These are phyloP conservation scores for Chaetomiaceae sp. DNA, from an alignment of 2,329 filamentous ascomycete genomes.

Conservation along the genomic window DNA sequence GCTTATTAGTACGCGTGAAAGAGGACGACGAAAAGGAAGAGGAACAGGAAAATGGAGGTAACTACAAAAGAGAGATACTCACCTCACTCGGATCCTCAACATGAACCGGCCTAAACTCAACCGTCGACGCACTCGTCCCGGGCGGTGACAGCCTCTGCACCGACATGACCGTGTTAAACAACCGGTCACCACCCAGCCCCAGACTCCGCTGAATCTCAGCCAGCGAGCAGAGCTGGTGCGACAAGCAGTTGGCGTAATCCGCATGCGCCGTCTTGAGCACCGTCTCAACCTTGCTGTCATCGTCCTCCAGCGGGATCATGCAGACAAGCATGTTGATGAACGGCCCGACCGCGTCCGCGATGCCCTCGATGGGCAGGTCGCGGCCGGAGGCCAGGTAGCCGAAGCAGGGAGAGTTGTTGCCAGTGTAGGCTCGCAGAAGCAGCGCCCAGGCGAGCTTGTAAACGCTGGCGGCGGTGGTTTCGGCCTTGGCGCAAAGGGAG, in stretches of 20 bases:
- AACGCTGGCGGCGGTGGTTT: constrained; percentile 9
- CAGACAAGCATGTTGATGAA: constrained; percentile 28
- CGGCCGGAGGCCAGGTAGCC: constrained; percentile 25
- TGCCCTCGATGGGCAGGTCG: constrained; percentile 21
- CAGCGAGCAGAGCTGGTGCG: constrained; percentile 13
- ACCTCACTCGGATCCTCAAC: constrained; percentile 12
- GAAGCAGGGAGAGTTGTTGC: constrained; percentile 19
- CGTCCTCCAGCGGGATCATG: constrained; percentile 17
- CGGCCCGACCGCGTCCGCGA: constrained; percentile 23
- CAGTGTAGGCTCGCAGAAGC: constrained; percentile 7
- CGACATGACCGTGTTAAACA: constrained; percentile 17
- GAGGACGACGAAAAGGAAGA: no score
- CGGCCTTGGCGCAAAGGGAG: constrained; percentile 5
- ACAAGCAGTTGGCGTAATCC: constrained; percentile 12
- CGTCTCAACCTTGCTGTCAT: not conserved
- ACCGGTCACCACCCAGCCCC: not conserved
- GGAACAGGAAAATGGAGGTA: not conserved
- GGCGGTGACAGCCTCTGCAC: constrained; percentile 8
- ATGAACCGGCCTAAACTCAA: constrained; percentile 3
- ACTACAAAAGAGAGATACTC: not conserved
- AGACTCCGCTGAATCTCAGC: constrained; percentile 10
- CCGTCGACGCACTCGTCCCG: not conserved
- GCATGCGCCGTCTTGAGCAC: constrained; percentile 1
- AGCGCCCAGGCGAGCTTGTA: constrained; percentile 13
- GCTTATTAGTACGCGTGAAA: no score